These are phyloP conservation scores for Eucalyptus melliodora DNA, from an alignment of 345 rosid genomes.

Conservation along the genomic window DNA sequence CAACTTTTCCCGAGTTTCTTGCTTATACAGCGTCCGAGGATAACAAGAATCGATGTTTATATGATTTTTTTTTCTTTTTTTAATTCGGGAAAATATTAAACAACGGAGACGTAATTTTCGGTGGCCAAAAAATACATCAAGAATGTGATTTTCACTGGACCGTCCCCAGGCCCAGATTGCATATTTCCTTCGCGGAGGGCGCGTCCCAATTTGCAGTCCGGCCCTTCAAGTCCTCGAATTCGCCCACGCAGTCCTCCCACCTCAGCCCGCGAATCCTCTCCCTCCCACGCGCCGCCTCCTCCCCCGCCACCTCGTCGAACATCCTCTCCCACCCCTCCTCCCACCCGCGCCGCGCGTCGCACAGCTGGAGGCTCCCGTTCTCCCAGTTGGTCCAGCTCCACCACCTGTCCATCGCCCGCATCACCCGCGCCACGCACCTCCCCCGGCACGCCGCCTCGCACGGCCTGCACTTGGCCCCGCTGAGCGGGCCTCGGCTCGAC, in stretches of 20 bases:
- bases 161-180: slow-evolving; percentile 23
- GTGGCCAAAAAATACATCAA: neutral
- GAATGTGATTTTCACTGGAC: neutral
- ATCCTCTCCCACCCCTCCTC: slow-evolving; percentile 61
- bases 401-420: slow-evolving; percentile 30
- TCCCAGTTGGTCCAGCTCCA: slow-evolving; percentile 97
- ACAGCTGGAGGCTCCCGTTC: slow-evolving; percentile 45
- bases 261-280: slow-evolving; percentile 10
- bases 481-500: slow-evolving; percentile 72
- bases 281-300: slow-evolving; percentile 37
- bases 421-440: slow-evolving; percentile 36
- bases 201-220: slow-evolving; percentile 45
- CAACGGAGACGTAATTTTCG: neutral
- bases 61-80: neutral
- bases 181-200: slow-evolving; percentile 55
- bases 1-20: neutral
- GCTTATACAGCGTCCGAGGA: too few relatives aligned
- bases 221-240: slow-evolving; percentile 40
- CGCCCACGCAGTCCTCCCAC: slow-evolving; percentile 32
- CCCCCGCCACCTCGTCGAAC: slow-evolving; percentile 42
- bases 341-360: slow-evolving; percentile 66
- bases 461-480: slow-evolving; percentile 96
- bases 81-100: neutral
- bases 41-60: neutral
- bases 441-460: slow-evolving; percentile 50